phyloP scores from a whole-genome alignment of 805 yeast species.

The Candida sithepensis region DNA sequence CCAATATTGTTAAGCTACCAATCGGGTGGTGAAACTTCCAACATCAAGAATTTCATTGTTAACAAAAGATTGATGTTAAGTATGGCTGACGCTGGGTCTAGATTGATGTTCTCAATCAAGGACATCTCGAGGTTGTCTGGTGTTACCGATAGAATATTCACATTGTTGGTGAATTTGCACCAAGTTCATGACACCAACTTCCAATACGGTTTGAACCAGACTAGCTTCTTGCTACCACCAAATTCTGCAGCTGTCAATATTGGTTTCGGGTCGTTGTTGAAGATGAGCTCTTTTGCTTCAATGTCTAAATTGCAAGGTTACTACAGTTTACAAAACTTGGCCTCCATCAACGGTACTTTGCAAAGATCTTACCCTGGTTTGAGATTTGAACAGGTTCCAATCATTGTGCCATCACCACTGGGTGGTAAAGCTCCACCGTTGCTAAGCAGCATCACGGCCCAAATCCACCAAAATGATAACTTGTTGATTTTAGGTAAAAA shows the following conservation, averaged over 20 bases:
- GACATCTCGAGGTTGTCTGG: slow-evolving; percentile 91
- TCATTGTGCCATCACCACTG: slow-evolving; percentile 66
- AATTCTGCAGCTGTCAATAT: slow-evolving; percentile 2
- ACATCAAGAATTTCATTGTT: slow-evolving; percentile 84
- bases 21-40: slow-evolving; percentile 43
- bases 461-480: slow-evolving; percentile 59
- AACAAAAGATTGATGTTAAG: slow-evolving; percentile 88
- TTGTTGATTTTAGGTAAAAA: slow-evolving; percentile 81
- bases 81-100: slow-evolving; percentile 91
- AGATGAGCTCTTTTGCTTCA: slow-evolving; percentile 31
- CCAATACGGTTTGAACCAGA: slow-evolving; percentile 38
- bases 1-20: slow-evolving; percentile 66
- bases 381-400: slow-evolving; percentile 76
- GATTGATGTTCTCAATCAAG: slow-evolving; percentile 91
- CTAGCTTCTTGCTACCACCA: background rate
- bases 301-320: slow-evolving; percentile 17
- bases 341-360: slow-evolving; percentile 72
- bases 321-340: slow-evolving; percentile 13
- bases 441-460: slow-evolving; percentile 60
- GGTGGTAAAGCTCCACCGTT: slow-evolving; percentile 48
- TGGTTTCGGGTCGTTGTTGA: slow-evolving; percentile 31
- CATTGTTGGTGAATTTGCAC: slow-evolving; percentile 71
- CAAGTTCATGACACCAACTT: slow-evolving; percentile 68
- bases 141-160: slow-evolving; percentile 81
- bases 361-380: slow-evolving; percentile 77